phyloP scores from a whole-genome alignment of 75 land plant genomes.

The Sequoia sempervirens region DNA sequence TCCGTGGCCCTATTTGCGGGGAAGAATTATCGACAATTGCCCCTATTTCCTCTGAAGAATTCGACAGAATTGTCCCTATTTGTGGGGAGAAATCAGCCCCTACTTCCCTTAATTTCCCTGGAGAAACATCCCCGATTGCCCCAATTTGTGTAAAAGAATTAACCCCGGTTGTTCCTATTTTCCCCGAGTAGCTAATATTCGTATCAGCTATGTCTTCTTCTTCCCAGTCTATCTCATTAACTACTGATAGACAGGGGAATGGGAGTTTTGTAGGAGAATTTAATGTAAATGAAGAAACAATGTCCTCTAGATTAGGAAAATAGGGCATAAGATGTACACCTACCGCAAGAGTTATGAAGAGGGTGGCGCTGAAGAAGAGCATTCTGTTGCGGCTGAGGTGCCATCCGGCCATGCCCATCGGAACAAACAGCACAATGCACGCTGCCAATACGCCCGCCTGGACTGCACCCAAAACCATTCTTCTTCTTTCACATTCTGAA shows the following conservation, averaged over 20 bases:
- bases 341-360: conserved; percentile 81
- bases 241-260: conserved; percentile 5
- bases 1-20: neutral
- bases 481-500: neutral
- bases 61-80: neutral
- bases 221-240: conserved; percentile 20
- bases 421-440: conserved; percentile 67
- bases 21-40: neutral
- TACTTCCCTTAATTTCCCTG: neutral
- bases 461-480: conserved; percentile 11
- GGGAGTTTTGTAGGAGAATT: neutral
- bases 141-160: neutral
- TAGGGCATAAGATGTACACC: conserved; percentile 80
- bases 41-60: neutral
- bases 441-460: conserved; percentile 75
- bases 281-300: neutral
- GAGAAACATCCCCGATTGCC: neutral
- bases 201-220: neutral
- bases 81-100: neutral
- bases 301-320: conserved; percentile 40
- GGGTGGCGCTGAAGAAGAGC: conserved; percentile 77
- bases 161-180: neutral
- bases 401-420: conserved; percentile 87
- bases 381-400: conserved; percentile 85
- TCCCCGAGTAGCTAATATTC: neutral